Base-by-base conservation (phyloP, 2,329 filamentous ascomycete species). In the Ophiostoma australiae region DNA sequence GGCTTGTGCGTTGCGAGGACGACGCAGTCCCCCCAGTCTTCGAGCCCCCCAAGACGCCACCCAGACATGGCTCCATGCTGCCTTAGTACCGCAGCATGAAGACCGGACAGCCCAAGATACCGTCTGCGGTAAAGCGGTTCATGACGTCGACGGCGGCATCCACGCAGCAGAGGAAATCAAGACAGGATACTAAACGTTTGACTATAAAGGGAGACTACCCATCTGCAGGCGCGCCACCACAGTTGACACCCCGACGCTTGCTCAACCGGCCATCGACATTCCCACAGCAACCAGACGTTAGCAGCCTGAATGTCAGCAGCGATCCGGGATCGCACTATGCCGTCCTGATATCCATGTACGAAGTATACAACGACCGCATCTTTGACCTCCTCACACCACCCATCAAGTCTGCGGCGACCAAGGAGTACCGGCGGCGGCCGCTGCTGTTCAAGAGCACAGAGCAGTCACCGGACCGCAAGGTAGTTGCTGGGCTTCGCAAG, bases 311-410 rank as follows among this genome's bases (percentile, higher is more conserved):
- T 4, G 84, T 96, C 0, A 84, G 87, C 0, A 83, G 88, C 67
- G 91, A 94, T 73, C 83, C 84, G 0, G 86, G 86, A 27, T 87
- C 90, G 70, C 92, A 97, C 75, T 97, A 97, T 76, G 90, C 91
- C 4, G 89, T 99, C 70, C 83, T 99, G 13, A 85, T 99, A 31
- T 97, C 93, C 70, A 99, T 99, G 94, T 98, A 98, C 80, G 95
- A 99, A 79, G 94, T 99, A 1, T 97, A 99, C 82, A 99, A 99
- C 77, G 94, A 99, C 80, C 90, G 94, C 48, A 98, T 99, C 75
- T 98, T 96, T 78, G 95, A 99, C 77, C 87, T 99, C 0, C 84
- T 99, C 0, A 91, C 90, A 0, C 86, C 87, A 0, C 85, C 87
- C 2, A 80, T 84, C 31, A 86, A 86, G 73, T 84, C 84, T 0